Percentiles rank a stretch among this genome's conserved stretches.
These are phyloP conservation scores for Isabelozyma pseudorhagii DNA, from an alignment of 805 yeast species.

Conservation along the genomic window DNA sequence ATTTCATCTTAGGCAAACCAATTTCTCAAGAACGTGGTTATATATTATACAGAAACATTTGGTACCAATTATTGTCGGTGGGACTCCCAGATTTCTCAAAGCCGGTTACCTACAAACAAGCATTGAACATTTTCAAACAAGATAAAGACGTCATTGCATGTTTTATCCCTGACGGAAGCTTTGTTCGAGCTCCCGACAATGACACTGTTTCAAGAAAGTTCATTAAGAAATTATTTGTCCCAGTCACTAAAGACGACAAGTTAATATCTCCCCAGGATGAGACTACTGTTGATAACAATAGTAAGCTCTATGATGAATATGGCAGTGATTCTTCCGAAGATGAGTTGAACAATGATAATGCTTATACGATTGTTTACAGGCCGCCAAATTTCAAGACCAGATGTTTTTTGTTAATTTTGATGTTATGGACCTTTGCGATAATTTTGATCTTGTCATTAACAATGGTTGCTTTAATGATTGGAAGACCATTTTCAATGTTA, in stretches of 20 bases:
- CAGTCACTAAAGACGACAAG: conserved; percentile 77
- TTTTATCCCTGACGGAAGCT: conserved; percentile 77
- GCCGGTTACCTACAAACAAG: conserved; percentile 53
- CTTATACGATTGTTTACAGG: conserved; percentile 75
- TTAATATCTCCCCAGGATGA: conserved; percentile 30
- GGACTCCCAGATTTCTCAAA: conserved; percentile 51
- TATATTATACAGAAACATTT: conserved; percentile 50
- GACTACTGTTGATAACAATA: conserved; percentile 7
- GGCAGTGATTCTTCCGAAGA: conserved; percentile 41
- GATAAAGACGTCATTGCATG: conserved; percentile 46
- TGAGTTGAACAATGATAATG: conserved; percentile 31
- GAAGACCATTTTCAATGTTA: conserved; percentile 17
- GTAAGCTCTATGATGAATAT: conserved; percentile 7
- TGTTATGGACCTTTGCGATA: conserved; percentile 48
- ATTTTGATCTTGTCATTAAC: conserved; percentile 20
- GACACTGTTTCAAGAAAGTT: conserved; percentile 70
- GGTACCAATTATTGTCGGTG: conserved; percentile 41
- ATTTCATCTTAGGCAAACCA: conserved; percentile 69
- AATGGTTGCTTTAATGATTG: conserved; percentile 23
- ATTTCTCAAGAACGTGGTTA: conserved; percentile 69
- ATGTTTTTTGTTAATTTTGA: conserved; percentile 44
- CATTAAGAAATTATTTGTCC: conserved; percentile 66
- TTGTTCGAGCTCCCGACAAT: conserved; percentile 81
- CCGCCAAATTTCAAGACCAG: conserved; percentile 76
- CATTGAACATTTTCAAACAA: conserved; percentile 39